These are phyloP conservation scores for Cyclostephanos tholiformis DNA, from an alignment of 108 stramenopile genomes.

Conservation along the genomic window DNA sequence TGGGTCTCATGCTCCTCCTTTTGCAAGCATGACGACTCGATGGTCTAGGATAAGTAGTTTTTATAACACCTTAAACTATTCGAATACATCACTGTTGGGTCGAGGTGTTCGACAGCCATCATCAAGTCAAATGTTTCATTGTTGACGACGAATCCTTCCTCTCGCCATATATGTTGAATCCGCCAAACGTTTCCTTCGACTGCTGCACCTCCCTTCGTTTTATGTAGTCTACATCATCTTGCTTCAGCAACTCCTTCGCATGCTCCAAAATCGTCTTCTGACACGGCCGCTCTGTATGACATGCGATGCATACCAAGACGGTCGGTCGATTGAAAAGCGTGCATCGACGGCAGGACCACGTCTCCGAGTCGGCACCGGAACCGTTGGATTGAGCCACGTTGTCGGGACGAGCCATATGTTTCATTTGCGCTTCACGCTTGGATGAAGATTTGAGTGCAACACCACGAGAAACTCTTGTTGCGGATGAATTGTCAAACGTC, in stretches of 20 bases:
- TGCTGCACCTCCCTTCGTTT: slow-evolving; percentile 26
- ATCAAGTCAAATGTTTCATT: slow-evolving; percentile 24
- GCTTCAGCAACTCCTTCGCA: neutral
- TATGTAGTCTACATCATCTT: neutral
- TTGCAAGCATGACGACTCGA: too few relatives aligned
- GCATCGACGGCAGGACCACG: slow-evolving; percentile 25
- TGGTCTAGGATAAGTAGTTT: too few relatives aligned
- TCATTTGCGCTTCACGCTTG: neutral
- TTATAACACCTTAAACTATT: too few relatives aligned
- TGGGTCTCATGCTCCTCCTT: too few relatives aligned
- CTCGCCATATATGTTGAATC: slow-evolving; percentile 40
- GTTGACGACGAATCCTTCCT: slow-evolving; percentile 16
- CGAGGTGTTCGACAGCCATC: neutral
- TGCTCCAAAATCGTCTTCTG: neutral
- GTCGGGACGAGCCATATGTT: neutral
- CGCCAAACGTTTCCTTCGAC: slow-evolving; percentile 30
- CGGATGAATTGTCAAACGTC: neutral
- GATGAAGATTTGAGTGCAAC: neutral
- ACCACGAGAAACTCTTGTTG: neutral
- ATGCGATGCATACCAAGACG: slow-evolving; percentile 37
- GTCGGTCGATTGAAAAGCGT: slow-evolving; percentile 34
- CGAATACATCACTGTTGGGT: too few relatives aligned
- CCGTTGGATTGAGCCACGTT: neutral
- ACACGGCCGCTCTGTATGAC: slow-evolving; percentile 34
- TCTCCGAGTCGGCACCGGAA: neutral